Evolutionary conservation across 2,329 filamentous ascomycete genomes (phyloP).

Genomic region (Torrubiellomyces zombiae): DNA sequence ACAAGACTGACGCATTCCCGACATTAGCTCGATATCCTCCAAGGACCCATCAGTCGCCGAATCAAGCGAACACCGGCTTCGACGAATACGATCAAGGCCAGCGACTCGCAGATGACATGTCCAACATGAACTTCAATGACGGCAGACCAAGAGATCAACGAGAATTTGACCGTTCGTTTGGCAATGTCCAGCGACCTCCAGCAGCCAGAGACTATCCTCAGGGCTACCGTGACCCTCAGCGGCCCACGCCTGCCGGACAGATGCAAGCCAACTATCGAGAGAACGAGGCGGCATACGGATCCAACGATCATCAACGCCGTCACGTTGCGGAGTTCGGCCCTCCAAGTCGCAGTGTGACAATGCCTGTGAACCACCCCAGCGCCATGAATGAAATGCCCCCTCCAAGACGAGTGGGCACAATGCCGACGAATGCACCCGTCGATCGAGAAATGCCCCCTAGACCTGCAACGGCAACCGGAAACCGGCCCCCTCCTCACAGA

Average conservation of each 20-base stretch:
- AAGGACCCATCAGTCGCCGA: too few species aligned
- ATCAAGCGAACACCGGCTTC: conserved; percentile 7
- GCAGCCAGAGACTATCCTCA: conserved; percentile 11
- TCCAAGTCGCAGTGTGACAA: conserved; percentile 43
- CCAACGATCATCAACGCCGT: too few species aligned
- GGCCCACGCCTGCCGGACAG: conserved; percentile 11
- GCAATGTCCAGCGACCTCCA: too few species aligned
- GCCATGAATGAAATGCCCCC: conserved; percentile 19
- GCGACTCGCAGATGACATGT: conserved; percentile 17
- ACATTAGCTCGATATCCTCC: too few species aligned
- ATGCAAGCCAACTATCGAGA: conserved; percentile 10
- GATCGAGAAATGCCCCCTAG: conserved; percentile 31
- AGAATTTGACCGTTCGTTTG: too few species aligned
- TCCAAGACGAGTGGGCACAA: conserved; percentile 24
- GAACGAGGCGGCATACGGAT: conserved; percentile 12
- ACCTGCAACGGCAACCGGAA: conserved; percentile 37
- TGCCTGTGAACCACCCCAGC: conserved; percentile 34
- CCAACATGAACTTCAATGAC: conserved; percentile 17
- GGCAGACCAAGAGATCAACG: conserved; percentile 11
- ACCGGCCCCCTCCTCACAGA: conserved; percentile 35
- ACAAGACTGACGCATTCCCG: too few species aligned
- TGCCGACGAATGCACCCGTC: conserved; percentile 27
- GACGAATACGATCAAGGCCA: conserved; percentile 12
- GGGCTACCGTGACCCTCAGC: conserved; percentile 12
- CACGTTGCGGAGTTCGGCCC: conserved; percentile 34